These are phyloP conservation scores for Aspergillus pseudoviridinutans DNA, from an alignment of 2,329 filamentous ascomycete species.

Conservation along the genomic window DNA sequence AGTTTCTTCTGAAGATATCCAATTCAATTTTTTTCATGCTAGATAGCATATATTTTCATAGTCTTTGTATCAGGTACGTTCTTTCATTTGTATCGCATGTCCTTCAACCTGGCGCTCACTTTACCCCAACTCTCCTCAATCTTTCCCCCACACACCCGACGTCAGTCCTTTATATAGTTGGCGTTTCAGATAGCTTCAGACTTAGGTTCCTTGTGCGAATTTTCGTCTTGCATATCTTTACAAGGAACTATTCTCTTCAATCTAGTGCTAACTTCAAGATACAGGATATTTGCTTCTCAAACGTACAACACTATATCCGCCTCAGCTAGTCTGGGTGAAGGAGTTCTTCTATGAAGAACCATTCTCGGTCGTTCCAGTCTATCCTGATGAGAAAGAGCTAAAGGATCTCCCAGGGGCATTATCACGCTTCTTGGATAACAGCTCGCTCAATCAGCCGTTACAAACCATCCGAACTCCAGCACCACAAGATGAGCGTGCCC, in stretches of 20 bases:
- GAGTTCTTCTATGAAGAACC: neutral
- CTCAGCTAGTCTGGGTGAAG: neutral
- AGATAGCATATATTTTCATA: neutral
- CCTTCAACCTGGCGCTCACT: neutral
- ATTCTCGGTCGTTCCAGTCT: neutral
- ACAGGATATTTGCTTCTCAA: neutral
- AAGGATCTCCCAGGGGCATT: neutral
- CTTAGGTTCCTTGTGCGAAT: neutral
- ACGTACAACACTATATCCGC: neutral
- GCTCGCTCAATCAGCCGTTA: neutral
- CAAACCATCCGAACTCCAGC: neutral
- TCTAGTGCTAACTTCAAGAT: neutral
- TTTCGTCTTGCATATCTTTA: neutral
- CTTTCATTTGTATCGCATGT: neutral
- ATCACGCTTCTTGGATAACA: neutral
- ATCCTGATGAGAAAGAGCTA: neutral
- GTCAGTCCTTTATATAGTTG: neutral
- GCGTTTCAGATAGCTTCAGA: neutral
- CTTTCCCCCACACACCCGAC: neutral
- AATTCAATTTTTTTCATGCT: neutral
- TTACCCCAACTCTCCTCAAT: neutral
- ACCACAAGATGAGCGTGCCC: slow-evolving; percentile 18
- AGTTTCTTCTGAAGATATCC: neutral
- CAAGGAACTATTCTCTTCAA: neutral
- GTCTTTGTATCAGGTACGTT: neutral